Evolutionary conservation across 768 basidiomycete species (phyloP), one percentile per base, ranked within the genome.

Genomic region (Pleurotus platypus): DNA sequence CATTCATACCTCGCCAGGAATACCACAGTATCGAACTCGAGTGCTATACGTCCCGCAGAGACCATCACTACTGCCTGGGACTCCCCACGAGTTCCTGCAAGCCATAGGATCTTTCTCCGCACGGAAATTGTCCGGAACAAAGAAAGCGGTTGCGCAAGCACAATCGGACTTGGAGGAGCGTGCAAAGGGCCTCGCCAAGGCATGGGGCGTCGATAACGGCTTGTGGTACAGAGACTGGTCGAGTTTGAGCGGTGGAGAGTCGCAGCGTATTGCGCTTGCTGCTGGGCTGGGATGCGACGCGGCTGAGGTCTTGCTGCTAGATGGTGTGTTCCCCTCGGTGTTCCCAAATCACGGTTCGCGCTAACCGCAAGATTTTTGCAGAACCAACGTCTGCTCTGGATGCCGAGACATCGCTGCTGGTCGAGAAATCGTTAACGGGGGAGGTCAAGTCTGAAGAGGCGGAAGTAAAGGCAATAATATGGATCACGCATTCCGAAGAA

Each of bases 311-410:
- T 70, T 96, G 13, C 75, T 95, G 50, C 76, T 87, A 42, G 94
- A 90, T 66, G 94, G 93, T 91, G 42, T 48, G 81, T 73, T 13
- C 39, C 46, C 26, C 55, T 47, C 42, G 15, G 49, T 16, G 39
- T 30, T 35, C 58, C 38, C 38, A 15, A 30, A 30, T 20, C 37
- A 35, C 39, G 16, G 8, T 39, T 48, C 12, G 26, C 43, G 18
- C 50, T 38, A 26, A 26, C 24, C 24, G 24, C 11, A 45, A 43
- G 40, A 26, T 53, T 45, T 5, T 26, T 53, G 5, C 61, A 95
- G 94, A 96, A 69, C 94, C 94, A 1, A 95, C 94, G 0, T 93
- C 90, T 7, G 94, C 94, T 0, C 76, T 96, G 56, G 94, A 96
- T 68, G 74, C 83, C 13, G 78, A 79, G 30, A 81, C 87, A 0